These are phyloP conservation scores for Hortiboletus campestris DNA, from an alignment of 768 basidiomycete species.

Conservation along the genomic window DNA sequence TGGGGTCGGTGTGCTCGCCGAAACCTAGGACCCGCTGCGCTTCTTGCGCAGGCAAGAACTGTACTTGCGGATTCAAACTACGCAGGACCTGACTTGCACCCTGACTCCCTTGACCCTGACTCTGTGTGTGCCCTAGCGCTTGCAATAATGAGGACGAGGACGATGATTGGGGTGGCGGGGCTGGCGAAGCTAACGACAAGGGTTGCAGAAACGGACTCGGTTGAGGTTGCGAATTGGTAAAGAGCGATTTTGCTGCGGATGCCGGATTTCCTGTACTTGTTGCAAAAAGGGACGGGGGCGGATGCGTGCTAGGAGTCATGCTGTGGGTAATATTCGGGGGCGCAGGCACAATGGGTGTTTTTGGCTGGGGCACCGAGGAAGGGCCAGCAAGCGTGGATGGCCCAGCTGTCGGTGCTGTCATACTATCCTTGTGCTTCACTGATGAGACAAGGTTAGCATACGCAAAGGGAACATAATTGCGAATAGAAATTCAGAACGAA, in stretches of 20 bases:
- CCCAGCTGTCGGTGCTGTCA: slow-evolving; percentile 9
- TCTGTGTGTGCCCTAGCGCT: slow-evolving; percentile 20
- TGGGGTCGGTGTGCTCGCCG: slow-evolving; percentile 44
- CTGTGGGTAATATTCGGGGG: slow-evolving; percentile 20
- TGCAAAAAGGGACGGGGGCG: slow-evolving; percentile 28
- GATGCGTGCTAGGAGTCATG: slow-evolving; percentile 34
- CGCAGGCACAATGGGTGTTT: slow-evolving; percentile 18
- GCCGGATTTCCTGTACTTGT: slow-evolving; percentile 14
- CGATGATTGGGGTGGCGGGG: slow-evolving; percentile 10
- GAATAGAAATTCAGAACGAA: background rate
- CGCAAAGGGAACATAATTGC: background rate
- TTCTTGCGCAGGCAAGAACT: slow-evolving; percentile 57
- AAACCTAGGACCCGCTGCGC: slow-evolving; percentile 50
- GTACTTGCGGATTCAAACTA: slow-evolving; percentile 15
- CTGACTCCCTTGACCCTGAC: slow-evolving; percentile 10
- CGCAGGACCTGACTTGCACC: background rate
- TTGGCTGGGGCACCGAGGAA: slow-evolving; percentile 11
- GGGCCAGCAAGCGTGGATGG: slow-evolving; percentile 11
- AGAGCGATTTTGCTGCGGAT: slow-evolving; percentile 15
- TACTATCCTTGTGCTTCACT: slow-evolving; percentile 27
- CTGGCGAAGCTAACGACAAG: slow-evolving; percentile 14
- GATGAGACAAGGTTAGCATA: slow-evolving; percentile 7
- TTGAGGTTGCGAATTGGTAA: slow-evolving; percentile 25
- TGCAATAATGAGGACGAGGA: slow-evolving; percentile 28
- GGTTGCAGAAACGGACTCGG: slow-evolving; percentile 31